Base-by-base conservation (phyloP, 1,139 yeast species). In the Cylindricascospora bacillispora region DNA sequence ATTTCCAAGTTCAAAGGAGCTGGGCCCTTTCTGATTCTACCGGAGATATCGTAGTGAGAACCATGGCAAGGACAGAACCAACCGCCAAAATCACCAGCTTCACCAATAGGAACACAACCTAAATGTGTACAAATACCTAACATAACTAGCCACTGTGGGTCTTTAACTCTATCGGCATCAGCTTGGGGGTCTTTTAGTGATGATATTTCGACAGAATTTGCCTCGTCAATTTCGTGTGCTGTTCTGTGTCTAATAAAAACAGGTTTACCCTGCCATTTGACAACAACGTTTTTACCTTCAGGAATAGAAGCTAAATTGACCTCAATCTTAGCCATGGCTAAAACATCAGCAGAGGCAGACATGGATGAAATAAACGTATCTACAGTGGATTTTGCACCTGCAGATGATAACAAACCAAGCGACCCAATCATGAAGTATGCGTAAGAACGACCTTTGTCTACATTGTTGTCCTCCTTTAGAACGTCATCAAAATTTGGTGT, bases 61-160 rank as follows among this genome's bases (percentile, higher is more conserved):
- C 98, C 99, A 70, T 92, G 99, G 70, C 98, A 92, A 45, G 99
- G 99, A 66, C 99, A 92, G 89, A 92, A 92, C 98, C 98, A 92
- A 58, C 98, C 98, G 60, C 95, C 97, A 53, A 74, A 92, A 63
- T 92, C 99, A 66, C 99, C 99, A 43, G 97, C 81, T 67, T 92
- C 98, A 60, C 99, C 98, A 57, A 92, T 92, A 48, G 99, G 99
- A 43, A 92, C 99, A 79, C 99, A 92, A 62, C 99, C 99, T 70
- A 92, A 76, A 62, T 92, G 99, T 49, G 99, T 92, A 72, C 98
- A 89, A 61, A 92, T 86, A 68, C 99, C 99, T 68, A 92, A 65
- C 99, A 92, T 92, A 58, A 92, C 73, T 58, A 92, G 75, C 98
- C 98, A 92, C 66, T 86, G 89, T 44, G 99, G 98, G 61, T 79